A percentile compares a stretch with the other conserved stretches of the same genome.
These are phyloP conservation scores for Phanerochaete carnosa DNA, from an alignment of 768 basidiomycete species.

Conservation along the genomic window DNA sequence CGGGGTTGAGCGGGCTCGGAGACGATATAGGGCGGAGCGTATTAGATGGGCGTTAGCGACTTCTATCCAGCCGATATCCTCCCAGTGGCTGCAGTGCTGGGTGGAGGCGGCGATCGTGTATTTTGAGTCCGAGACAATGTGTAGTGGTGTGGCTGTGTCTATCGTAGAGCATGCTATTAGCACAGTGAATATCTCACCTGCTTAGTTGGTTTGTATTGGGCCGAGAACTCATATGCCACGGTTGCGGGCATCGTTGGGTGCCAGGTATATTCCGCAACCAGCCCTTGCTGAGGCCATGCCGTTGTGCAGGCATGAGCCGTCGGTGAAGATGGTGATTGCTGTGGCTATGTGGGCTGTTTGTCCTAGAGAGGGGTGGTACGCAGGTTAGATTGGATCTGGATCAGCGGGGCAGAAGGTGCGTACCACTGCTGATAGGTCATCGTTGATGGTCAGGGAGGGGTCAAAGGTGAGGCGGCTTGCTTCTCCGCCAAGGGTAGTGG, in stretches of 20 bases:
- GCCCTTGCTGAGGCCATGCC: too few relatives aligned
- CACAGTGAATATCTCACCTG: neutral
- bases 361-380: too few relatives aligned
- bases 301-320: too few relatives aligned
- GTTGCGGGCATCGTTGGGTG: neutral
- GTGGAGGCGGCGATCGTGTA: conserved; percentile 22
- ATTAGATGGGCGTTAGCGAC: conserved; percentile 7
- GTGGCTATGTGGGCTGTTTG: too few relatives aligned
- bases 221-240: neutral
- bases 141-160: neutral
- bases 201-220: neutral
- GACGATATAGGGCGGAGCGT: neutral
- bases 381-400: too few relatives aligned
- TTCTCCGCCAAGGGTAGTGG: too few relatives aligned
- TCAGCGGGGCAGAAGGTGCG: too few relatives aligned
- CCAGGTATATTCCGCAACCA: neutral
- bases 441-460: too few relatives aligned
- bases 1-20: conserved; percentile 12
- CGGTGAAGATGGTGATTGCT: too few relatives aligned
- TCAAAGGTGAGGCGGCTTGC: too few relatives aligned
- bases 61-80: conserved; percentile 10
- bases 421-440: too few relatives aligned
- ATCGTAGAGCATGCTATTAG: neutral
- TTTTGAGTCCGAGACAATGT: conserved; percentile 23
- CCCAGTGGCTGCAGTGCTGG: conserved; percentile 9